Evolutionary conservation across 768 basidiomycete genomes (phyloP), one percentile per base, ranked within the genome.

Genomic region (Phylloporus rhodoxanthus): DNA sequence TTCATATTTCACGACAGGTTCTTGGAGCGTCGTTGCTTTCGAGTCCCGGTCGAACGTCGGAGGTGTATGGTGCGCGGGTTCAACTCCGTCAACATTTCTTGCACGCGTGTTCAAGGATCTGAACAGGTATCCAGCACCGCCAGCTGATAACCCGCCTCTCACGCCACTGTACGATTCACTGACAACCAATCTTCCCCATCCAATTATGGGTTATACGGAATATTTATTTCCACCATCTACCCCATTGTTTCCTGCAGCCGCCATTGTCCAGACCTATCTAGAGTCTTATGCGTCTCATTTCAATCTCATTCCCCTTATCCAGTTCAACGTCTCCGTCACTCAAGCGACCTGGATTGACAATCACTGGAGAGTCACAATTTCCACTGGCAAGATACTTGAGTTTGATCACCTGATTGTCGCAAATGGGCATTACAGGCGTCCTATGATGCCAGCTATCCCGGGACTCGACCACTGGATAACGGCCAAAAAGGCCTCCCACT

Each of bases 101-200:
- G 11, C 4, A 21, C 15, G 17, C 25, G 5, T 37, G 15, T n/a
- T 25, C 37, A 29, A 37, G 39, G 38, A 13, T 42, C 21, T 48
- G 29, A 45, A 36, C 48, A 81, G 84, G 86, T 62, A 79, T 20
- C 81, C 85, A 17, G 76, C 80, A 7, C 68, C 73, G 30, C 74
- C 77, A 4, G 63, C 65, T 10, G 71, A 69, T 17, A 66, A 78
- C 29, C 79, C 79, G 7, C 85, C 86, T 2, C 59, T 75, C 28
- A 84, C 86, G 1, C 80, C 90, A 2, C 59, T 89, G 8, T 92
- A 92, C 58, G 84, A 91, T 58, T 84, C 84, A 0, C 70, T 92
- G 11, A 85, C 84, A n/a, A 84, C 89, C 1, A 91, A 91, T 57
- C 62, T 92, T 5, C 86, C 90, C 0, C 85, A 91, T 55, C 84